phyloP scores from a whole-genome alignment of 75 land plant species.

The Sequoiadendron giganteum region DNA sequence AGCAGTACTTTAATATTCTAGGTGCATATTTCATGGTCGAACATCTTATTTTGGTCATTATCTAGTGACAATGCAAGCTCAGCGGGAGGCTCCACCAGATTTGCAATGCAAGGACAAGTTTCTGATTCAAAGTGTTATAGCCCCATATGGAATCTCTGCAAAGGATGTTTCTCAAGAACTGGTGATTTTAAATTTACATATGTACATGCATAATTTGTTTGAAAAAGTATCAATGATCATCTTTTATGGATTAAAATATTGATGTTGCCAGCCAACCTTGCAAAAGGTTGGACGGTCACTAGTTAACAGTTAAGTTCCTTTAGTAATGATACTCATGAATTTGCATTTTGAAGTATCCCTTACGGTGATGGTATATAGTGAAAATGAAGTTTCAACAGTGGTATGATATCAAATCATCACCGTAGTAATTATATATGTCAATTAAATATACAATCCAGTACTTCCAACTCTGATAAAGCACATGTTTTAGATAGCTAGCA shows the following conservation, averaged over 20 bases:
- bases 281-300: not conserved
- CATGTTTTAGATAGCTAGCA: not conserved
- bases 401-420: not conserved
- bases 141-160: conserved; percentile 37
- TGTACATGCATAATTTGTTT: not conserved
- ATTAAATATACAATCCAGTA: not conserved
- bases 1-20: not conserved
- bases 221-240: not conserved
- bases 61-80: conserved; percentile 88
- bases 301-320: not conserved
- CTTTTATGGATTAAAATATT: not conserved
- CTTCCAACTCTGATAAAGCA: not conserved
- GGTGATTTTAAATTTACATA: conserved; percentile 27
- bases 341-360: not conserved
- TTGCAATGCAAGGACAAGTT: conserved; percentile 93
- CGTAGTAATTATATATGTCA: not conserved
- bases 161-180: conserved; percentile 72
- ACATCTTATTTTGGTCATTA: not conserved
- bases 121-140: conserved; percentile 79
- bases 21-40: not conserved
- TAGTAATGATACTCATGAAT: not conserved
- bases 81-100: conserved; percentile 71
- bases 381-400: not conserved
- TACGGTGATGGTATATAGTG: not conserved
- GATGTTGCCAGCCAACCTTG: not conserved